A percentile compares a stretch with the other conserved stretches of the same genome.
phyloP scores from a whole-genome alignment of 177 flowering plant species.

The Vitis hybrid region DNA sequence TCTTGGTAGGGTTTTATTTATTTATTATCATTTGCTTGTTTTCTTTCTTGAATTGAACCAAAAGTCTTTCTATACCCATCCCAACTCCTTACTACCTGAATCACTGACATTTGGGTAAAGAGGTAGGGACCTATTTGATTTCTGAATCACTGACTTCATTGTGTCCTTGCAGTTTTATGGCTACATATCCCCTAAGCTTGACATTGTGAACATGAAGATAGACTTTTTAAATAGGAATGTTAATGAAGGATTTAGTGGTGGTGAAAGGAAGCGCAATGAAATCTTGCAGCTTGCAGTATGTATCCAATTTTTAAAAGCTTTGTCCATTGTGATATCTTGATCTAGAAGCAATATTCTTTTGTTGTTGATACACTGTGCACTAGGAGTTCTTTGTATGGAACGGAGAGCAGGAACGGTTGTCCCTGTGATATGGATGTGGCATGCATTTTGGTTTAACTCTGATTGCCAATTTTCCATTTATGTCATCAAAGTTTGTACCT shows the following conservation, averaged over 20 bases:
- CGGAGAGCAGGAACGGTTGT: neutral
- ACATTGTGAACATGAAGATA: conserved; percentile 74
- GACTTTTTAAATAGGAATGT: conserved; percentile 89
- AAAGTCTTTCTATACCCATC: no score
- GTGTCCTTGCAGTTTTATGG: conserved; percentile 67
- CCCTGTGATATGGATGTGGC: neutral
- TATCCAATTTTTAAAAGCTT: neutral
- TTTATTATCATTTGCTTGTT: no score
- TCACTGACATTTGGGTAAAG: neutral
- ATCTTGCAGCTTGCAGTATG: conserved; percentile 97
- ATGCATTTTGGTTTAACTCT: neutral
- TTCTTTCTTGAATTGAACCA: no score
- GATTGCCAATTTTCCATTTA: no score
- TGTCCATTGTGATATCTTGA: neutral
- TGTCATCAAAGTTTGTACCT: no score
- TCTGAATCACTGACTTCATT: neutral
- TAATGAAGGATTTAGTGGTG: conserved; percentile 99
- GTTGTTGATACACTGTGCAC: neutral
- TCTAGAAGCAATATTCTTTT: neutral
- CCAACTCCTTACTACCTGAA: no score
- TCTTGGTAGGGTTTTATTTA: no score
- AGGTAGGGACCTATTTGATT: neutral
- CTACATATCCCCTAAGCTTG: conserved; percentile 63
- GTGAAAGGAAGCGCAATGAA: conserved; percentile 97
- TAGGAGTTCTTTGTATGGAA: neutral